Evolutionary conservation across 2,329 filamentous ascomycete genomes (phyloP), one percentile per base, ranked within the genome.

Genomic region (Gyromitra esculenta): DNA sequence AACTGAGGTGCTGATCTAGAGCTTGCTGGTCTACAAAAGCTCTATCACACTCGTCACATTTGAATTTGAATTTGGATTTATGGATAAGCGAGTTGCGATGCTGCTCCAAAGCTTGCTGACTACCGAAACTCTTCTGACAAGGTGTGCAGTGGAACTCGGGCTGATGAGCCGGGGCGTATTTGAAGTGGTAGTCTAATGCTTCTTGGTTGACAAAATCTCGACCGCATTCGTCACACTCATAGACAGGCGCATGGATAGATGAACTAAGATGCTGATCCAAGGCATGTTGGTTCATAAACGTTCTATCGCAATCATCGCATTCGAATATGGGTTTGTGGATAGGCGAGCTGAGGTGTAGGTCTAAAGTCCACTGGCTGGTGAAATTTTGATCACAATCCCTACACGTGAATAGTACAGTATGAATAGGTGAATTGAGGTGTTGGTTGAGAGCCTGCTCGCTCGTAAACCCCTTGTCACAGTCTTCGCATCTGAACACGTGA

Each of bases 1-100:
- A 25, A 5, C 11, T 18, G 3, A 21, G 35, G 21, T 62, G 35
- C 15, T 21, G 18, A 21, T 21, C 18, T 21, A 21, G 18, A 21
- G 18, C 18, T 21, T 21, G 18, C 18, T 21, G 18, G 18, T 21
- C 18, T 21, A 21, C 18, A 21, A 21, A 21, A 21, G 18, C 48
- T 9, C 15, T 37, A 21, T 57, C 37, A 18, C 70, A 73, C 25
- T 73, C 69, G 9, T 37, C 45, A 25, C 60, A 73, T 50, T 63
- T 45, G 52, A 50, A 66, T 21, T 57, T 31, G 1, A 15, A 52
- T 9, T 7, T 25, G 1, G 18, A 1, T 21, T 21, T 21, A 21
- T 11, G 39, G 6, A 43, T 50, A 15, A 5, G 9, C 35, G 60
- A n/a, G 3, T 45, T 37, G 54, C 5, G 25, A 59, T 59, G 21